A percentile compares a stretch with the other conserved stretches of the same genome.
phyloP scores from a whole-genome alignment of 163 green algal genomes.

The Trebouxia gelatinosa region DNA sequence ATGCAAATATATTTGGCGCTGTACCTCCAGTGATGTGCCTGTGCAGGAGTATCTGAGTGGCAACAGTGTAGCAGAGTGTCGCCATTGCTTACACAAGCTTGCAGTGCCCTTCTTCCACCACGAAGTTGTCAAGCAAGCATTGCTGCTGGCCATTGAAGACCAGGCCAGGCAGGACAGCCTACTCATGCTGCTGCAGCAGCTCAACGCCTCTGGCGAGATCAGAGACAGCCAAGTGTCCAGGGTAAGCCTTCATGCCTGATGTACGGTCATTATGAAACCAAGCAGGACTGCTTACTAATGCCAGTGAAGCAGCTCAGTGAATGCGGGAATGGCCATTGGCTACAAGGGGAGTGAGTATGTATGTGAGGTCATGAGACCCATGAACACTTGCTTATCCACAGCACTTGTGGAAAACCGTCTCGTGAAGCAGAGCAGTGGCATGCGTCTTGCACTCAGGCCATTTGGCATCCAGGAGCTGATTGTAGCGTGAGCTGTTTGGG shows the following conservation, averaged over 20 bases:
- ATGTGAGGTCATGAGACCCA: too few species aligned
- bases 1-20: too few species aligned
- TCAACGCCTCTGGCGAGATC: constrained; percentile 64
- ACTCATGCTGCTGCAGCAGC: constrained; percentile 50
- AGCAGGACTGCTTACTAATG: not conserved
- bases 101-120: constrained; percentile 96
- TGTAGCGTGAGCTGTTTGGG: too few species aligned
- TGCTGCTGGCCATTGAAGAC: constrained; percentile 42
- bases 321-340: too few species aligned
- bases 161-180: constrained; percentile 26
- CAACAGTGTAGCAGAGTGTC: constrained; percentile 75
- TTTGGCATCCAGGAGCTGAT: too few species aligned
- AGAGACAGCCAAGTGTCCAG: constrained; percentile 69
- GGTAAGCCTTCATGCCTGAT: too few species aligned
- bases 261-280: not conserved
- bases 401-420: too few species aligned
- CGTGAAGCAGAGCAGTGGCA: too few species aligned
- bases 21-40: too few species aligned
- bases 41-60: constrained; percentile 67
- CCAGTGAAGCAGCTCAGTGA: not conserved
- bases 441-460: too few species aligned
- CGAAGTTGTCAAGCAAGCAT: constrained; percentile 87
- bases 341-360: too few species aligned
- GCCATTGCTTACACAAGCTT: constrained; percentile 70
- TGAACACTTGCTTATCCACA: too few species aligned